Evolutionary conservation across 495 filamentous ascomycete species (phyloP).

Genomic region (Penicillium subrubescens): DNA sequence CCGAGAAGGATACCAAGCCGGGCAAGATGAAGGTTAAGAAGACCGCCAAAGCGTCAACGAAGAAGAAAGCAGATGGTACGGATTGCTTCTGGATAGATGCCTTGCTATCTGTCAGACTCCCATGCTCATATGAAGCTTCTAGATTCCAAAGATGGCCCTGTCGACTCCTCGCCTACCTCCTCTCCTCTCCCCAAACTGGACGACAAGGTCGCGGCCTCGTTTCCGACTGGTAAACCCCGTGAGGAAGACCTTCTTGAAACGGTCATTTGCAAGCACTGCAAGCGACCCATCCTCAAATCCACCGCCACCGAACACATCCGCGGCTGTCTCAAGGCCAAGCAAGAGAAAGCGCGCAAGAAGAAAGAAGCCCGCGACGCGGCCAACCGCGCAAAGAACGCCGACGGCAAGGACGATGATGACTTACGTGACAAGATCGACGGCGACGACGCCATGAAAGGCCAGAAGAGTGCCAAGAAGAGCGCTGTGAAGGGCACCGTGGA

Average conservation of each 20-base stretch:
- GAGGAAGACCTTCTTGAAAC: slow-evolving; percentile 65
- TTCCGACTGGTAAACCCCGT: slow-evolving; percentile 72
- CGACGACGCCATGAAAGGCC: slow-evolving; percentile 46
- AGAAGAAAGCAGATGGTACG: slow-evolving; percentile 55
- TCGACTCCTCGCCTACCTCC: slow-evolving; percentile 42
- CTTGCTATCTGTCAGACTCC: background rate
- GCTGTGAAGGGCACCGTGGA: slow-evolving; percentile 64
- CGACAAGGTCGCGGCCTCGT: slow-evolving; percentile 65
- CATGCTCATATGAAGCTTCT: background rate
- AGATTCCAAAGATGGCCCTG: slow-evolving; percentile 34
- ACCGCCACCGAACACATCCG: slow-evolving; percentile 66
- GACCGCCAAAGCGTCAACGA: slow-evolving; percentile 54
- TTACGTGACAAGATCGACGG: slow-evolving; percentile 37
- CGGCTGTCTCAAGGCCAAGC: slow-evolving; percentile 73
- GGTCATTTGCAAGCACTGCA: slow-evolving; percentile 81
- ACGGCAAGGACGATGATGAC: slow-evolving; percentile 62
- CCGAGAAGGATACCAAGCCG: slow-evolving; percentile 64
- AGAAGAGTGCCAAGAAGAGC: slow-evolving; percentile 73
- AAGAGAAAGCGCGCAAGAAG: slow-evolving; percentile 76
- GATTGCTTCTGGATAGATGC: background rate
- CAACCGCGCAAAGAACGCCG: slow-evolving; percentile 63
- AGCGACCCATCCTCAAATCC: slow-evolving; percentile 66
- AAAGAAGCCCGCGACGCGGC: slow-evolving; percentile 71
- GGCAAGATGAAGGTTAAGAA: slow-evolving; percentile 73
- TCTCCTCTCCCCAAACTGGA: slow-evolving; percentile 73